Conservation (phyloP, 768 basidiomycete genomes). For the Termitomyces sp. region DNA sequence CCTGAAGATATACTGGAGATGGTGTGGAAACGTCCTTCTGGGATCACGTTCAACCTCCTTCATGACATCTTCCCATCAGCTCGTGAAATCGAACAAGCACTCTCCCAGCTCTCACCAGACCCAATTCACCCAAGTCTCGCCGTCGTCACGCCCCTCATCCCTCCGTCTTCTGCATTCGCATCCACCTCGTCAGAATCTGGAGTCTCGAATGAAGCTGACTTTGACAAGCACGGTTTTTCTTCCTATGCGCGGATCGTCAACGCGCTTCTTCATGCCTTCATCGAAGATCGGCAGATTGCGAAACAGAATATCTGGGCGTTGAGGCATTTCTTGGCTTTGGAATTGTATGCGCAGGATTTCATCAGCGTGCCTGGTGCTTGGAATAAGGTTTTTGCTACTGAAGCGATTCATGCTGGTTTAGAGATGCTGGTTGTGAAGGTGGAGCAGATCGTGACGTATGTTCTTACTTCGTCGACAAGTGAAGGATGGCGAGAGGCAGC, state of each 20-base stretch:
- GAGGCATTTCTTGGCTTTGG: conserved; percentile 60
- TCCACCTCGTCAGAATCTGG: conserved; percentile 9
- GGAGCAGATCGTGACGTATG: conserved; percentile 55
- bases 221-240: conserved; percentile 51
- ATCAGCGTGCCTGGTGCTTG: conserved; percentile 42
- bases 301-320: conserved; percentile 60
- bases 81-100: conserved; percentile 39
- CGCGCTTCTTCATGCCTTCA: conserved; percentile 50
- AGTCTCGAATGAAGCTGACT: neutral
- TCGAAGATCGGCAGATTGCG: conserved; percentile 55
- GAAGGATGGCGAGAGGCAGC: conserved; percentile 46
- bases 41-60: conserved; percentile 33
- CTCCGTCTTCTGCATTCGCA: conserved; percentile 26
- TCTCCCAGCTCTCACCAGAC: conserved; percentile 37
- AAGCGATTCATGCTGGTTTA: conserved; percentile 27
- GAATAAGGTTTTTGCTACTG: conserved; percentile 43
- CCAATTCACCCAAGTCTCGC: conserved; percentile 51
- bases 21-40: conserved; percentile 27
- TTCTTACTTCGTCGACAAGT: conserved; percentile 37
- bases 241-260: conserved; percentile 57
- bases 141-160: conserved; percentile 54
- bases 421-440: conserved; percentile 38
- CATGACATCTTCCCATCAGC: conserved; percentile 48
- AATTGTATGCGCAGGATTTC: conserved; percentile 58
- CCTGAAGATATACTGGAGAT: conserved; percentile 41